phyloP scores from a whole-genome alignment of 1,284 basidiomycete species.

The Marasmius fiardii region DNA sequence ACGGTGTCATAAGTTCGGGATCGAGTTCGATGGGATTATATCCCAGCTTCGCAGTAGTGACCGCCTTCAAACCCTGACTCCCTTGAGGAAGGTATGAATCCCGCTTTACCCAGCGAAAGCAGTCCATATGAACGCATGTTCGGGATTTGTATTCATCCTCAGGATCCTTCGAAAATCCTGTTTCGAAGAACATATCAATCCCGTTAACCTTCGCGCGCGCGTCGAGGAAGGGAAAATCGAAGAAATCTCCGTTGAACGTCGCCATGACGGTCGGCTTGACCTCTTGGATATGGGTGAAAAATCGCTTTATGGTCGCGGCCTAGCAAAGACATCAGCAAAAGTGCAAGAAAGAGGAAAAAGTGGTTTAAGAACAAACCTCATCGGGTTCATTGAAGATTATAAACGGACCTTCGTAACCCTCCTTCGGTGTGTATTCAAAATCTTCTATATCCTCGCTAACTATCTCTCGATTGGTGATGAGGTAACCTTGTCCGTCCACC shows the following conservation, averaged over 20 bases:
- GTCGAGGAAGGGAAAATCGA: slow-evolving; percentile 99
- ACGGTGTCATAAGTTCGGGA: slow-evolving; percentile 99
- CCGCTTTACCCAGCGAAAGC: slow-evolving; percentile 99
- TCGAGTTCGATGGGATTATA: slow-evolving; percentile 98
- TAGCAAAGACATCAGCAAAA: slow-evolving; percentile 23
- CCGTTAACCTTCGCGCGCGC: slow-evolving; percentile 86
- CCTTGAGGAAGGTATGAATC: slow-evolving; percentile 99
- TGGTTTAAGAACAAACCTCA: slow-evolving; percentile 55
- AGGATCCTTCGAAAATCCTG: slow-evolving; percentile 86
- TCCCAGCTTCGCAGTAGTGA: slow-evolving; percentile 94
- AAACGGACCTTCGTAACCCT: slow-evolving; percentile 97
- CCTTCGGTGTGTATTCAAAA: slow-evolving; percentile 98
- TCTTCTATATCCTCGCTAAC: slow-evolving; percentile 98
- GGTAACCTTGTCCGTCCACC: slow-evolving; percentile 94
- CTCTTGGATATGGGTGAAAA: slow-evolving; percentile 93
- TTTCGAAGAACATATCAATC: slow-evolving; percentile 96
- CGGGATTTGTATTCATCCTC: slow-evolving; percentile 97
- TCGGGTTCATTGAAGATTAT: slow-evolving; percentile 94
- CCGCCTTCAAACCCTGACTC: slow-evolving; percentile 97
- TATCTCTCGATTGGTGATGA: slow-evolving; percentile 98
- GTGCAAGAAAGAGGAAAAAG: background rate
- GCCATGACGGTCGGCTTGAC: slow-evolving; percentile 96
- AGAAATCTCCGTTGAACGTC: slow-evolving; percentile 99
- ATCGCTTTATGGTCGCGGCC: slow-evolving; percentile 79
- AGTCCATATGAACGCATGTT: slow-evolving; percentile 97